These are phyloP conservation scores for Tetrapyrgos nigripes DNA, from an alignment of 1,284 basidiomycete genomes.

Conservation along the genomic window DNA sequence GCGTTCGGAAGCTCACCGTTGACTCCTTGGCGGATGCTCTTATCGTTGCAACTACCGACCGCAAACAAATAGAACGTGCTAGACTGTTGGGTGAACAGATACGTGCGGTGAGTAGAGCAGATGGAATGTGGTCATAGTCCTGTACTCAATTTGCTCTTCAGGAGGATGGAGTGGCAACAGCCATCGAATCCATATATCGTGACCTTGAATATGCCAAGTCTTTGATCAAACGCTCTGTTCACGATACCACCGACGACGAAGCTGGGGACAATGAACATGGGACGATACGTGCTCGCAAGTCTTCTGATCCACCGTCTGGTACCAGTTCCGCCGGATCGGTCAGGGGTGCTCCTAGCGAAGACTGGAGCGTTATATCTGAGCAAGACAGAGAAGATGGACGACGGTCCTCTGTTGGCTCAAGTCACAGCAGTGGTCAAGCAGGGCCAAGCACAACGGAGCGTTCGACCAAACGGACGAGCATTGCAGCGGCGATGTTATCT, in stretches of 20 bases:
- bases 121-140: background rate
- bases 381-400: conserved; percentile 57
- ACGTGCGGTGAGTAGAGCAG: conserved; percentile 60
- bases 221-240: conserved; percentile 67
- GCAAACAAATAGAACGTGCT: conserved; percentile 88
- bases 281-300: conserved; percentile 44
- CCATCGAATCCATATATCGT: conserved; percentile 91
- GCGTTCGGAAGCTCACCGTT: conserved; percentile 86
- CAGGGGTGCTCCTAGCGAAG: conserved; percentile 66
- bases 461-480: conserved; percentile 60
- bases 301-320: conserved; percentile 52
- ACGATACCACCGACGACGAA: conserved; percentile 37
- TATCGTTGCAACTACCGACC: conserved; percentile 81
- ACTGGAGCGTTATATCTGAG: conserved; percentile 86
- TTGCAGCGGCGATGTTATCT: conserved; percentile 65
- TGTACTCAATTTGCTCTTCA: conserved; percentile 36
- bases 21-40: conserved; percentile 83
- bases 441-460: conserved; percentile 31
- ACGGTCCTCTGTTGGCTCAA: conserved; percentile 56
- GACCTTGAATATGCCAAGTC: conserved; percentile 90
- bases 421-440: conserved; percentile 35
- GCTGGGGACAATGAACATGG: conserved; percentile 51
- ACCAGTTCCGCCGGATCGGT: conserved; percentile 64
- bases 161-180: conserved; percentile 90
- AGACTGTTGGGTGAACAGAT: conserved; percentile 85